Percentiles rank a stretch among this genome's conserved stretches.
These are phyloP conservation scores for Sonneratia caseolaris DNA, from an alignment of 345 rosid species.

Conservation along the genomic window DNA sequence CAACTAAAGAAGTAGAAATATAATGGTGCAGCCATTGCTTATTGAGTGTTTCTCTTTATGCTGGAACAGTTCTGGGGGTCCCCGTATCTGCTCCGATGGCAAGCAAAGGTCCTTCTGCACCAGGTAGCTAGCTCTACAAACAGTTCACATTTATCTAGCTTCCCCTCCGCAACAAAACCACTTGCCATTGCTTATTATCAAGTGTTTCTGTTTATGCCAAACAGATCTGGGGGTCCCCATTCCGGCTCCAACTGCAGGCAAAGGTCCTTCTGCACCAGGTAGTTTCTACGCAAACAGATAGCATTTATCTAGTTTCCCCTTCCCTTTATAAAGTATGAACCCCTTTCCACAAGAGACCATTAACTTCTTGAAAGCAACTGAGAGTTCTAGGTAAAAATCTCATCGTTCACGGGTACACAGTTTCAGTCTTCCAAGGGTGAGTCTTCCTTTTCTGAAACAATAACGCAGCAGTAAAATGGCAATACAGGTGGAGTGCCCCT, in stretches of 20 bases:
- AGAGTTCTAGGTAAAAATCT: background rate
- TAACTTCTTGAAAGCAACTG: background rate
- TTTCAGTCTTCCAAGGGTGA: background rate
- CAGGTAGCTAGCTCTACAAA: slow-evolving; percentile 13
- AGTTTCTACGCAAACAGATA: too few species aligned
- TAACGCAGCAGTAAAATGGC: background rate
- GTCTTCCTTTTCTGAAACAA: background rate
- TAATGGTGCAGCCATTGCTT: background rate
- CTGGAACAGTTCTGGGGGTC: background rate
- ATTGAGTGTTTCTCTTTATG: background rate
- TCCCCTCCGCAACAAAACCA: too few species aligned
- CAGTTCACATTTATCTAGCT: background rate
- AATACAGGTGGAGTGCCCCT: slow-evolving; percentile 11
- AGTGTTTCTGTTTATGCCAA: too few species aligned
- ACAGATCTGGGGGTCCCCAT: too few species aligned
- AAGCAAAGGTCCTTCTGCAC: slow-evolving; percentile 10
- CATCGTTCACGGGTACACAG: background rate
- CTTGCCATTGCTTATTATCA: too few species aligned
- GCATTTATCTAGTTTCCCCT: too few species aligned
- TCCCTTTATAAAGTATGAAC: too few species aligned
- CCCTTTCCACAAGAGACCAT: too few species aligned
- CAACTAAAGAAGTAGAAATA: background rate
- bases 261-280: too few species aligned
- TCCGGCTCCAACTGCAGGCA: too few species aligned
- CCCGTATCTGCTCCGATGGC: slow-evolving; percentile 16